Base-by-base conservation (phyloP, 1,284 basidiomycete genomes). In the Irpex sp. region DNA sequence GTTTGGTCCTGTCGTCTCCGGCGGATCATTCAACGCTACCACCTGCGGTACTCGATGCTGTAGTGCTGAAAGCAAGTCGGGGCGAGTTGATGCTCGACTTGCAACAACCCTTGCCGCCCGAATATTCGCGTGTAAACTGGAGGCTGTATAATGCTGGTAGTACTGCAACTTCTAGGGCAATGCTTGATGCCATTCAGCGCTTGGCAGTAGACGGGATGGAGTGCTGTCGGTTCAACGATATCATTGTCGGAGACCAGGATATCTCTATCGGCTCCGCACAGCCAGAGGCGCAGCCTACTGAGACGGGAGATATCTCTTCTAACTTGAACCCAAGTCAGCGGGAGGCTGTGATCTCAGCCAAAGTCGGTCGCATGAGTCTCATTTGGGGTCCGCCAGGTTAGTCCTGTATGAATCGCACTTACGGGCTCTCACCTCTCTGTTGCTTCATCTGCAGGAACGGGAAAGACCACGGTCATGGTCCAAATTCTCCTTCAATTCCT, bases 331-430 rank as follows among this genome's bases (percentile, higher is more conserved):
- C 70, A 9, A 88, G 85, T 68, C 86, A 89, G 70, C 68, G 75
- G 13, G 59, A 61, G 3, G 86, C 86, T 1, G 78, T 87, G 13
- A 67, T 69, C 9, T 78, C 81, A 0, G 80, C 77, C 62, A 67
- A 73, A 21, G 71, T 73, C 1, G 64, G 60, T 1, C 77, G 73
- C 5, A 68, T 88, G 8, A 82, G 83, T 33, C 68, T 88, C 39
- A 86, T 88, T 9, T 88, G 86, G 87, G 86, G 86, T 2, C 86
- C 86, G 21, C 86, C 87, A 64, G 85, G 86, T 83, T n/a, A 50
- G 13, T 7, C 47, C 6, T 65, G 3, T 43, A 11, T 15, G 37
- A n/a, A 11, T 54, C 5, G 8, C 26, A 11, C 33, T 36, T n/a
- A 47, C 6, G 17, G n/a, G 9, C 26, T 8, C 17, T 6, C n/a